Conservation (phyloP, 495 filamentous ascomycete species). For the Terfezia claveryi region DNA sequence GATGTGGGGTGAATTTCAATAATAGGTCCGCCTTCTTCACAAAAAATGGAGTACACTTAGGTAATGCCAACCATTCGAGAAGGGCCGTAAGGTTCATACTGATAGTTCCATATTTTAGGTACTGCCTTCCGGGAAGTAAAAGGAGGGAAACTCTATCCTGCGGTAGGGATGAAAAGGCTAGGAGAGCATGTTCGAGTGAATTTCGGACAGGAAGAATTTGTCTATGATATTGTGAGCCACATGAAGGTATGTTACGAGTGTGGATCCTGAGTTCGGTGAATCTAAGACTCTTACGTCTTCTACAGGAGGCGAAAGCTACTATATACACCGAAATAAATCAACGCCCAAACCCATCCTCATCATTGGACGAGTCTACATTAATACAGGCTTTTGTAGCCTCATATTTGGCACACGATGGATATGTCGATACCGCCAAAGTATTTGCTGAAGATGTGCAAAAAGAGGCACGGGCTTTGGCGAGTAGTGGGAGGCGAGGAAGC, state of each 20-base stretch:
- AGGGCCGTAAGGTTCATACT: neutral
- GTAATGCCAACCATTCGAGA: slow-evolving; percentile 27
- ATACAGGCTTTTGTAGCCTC: slow-evolving; percentile 43
- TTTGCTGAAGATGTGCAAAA: slow-evolving; percentile 66
- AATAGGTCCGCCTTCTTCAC: slow-evolving; percentile 82
- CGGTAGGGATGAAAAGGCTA: slow-evolving; percentile 80
- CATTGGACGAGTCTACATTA: slow-evolving; percentile 47
- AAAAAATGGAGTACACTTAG: slow-evolving; percentile 63
- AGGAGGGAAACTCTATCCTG: slow-evolving; percentile 45
- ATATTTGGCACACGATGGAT: slow-evolving; percentile 70
- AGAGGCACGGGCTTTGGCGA: slow-evolving; percentile 34
- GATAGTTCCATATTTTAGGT: slow-evolving; percentile 24
- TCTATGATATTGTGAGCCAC: slow-evolving; percentile 80
- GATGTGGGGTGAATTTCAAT: slow-evolving; percentile 85
- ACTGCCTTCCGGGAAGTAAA: slow-evolving; percentile 63
- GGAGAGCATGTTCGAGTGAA: slow-evolving; percentile 69
- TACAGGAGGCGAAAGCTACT: slow-evolving; percentile 12
- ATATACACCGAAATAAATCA: slow-evolving; percentile 33
- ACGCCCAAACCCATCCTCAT: slow-evolving; percentile 27
- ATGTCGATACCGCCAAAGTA: slow-evolving; percentile 77
- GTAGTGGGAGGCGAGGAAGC: slow-evolving; percentile 5
- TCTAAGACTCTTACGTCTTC: neutral
- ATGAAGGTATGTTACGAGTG: slow-evolving; percentile 39
- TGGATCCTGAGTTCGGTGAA: slow-evolving; percentile 1
- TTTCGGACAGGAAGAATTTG: slow-evolving; percentile 76